Base-by-base conservation (phyloP, 2,329 filamentous ascomycete genomes). In the Hypoxylon sp. region DNA sequence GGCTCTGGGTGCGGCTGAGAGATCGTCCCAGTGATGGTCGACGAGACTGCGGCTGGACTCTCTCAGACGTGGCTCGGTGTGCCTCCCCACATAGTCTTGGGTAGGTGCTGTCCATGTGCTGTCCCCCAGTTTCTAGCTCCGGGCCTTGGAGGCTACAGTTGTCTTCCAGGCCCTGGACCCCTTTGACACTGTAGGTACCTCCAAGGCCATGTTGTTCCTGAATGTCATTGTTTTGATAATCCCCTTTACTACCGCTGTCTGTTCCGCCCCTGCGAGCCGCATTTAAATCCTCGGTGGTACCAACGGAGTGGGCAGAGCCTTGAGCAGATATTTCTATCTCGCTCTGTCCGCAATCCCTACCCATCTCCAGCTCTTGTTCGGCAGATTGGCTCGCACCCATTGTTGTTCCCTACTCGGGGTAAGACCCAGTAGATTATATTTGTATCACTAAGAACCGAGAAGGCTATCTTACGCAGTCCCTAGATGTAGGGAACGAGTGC, bases 331-430 rank as follows among this genome's bases (percentile, higher is more conserved):
- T 3, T 15, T 43, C 6, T 22, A 2, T 13, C 43, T 17, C 6
- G 11, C 6, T 37, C 1, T 17, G 10, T 10, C 19, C 41, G 6
- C 6, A 34, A 17, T 41, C 30, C 20, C 24, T 32, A 10, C 22
- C 37, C 6, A 56, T 15, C 11, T 43, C 49, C 13, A 20, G 6
- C n/a, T 41, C 39, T 26, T 46, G 5, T 41, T 58, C 37, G 4
- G 44, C n/a, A 11, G 56, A 49, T 5, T 53, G 60, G 19, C 52
- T 55, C 22, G 28, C 39, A 19, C 30, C 60, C 61, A 64, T 64
- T 44, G n/a, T 10, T 48, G 39, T 15, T 34, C 8, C 22, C 22
- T 34, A 13, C 4, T 53, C 11, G 20, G 17, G 30, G 15, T 11
- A n/a, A 11, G 1, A 17, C 32, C 17, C 30, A 34, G 47, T 7